Evolutionary conservation across 1,284 basidiomycete genomes (phyloP).

Genomic region (Caloboletus inedulis): DNA sequence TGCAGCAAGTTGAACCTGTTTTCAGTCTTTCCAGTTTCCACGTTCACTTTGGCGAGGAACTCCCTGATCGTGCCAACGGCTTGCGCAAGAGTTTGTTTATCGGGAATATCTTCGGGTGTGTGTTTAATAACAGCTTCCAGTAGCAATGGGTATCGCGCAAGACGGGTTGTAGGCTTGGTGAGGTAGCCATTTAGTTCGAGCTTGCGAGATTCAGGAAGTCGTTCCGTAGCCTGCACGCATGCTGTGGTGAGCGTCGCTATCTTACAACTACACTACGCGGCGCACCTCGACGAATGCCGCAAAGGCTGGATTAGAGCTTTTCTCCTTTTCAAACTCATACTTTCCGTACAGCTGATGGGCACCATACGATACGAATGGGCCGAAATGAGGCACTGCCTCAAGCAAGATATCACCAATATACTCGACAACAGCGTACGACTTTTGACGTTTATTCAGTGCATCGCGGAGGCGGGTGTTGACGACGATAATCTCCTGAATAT

Average conservation of each 20-base stretch:
- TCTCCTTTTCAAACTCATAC: constrained; percentile 99
- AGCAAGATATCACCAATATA: constrained; percentile 90
- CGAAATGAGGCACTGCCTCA: constrained; percentile 86
- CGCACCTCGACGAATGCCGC: constrained; percentile 92
- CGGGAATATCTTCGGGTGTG: constrained; percentile 87
- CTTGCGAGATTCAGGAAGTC: constrained; percentile 92
- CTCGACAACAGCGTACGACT: constrained; percentile 90
- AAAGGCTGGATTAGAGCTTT: constrained; percentile 90
- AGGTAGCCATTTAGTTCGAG: constrained; percentile 97
- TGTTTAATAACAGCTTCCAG: constrained; percentile 93
- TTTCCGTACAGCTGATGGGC: constrained; percentile 98
- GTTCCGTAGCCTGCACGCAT: constrained; percentile 73
- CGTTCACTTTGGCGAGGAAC: constrained; percentile 87
- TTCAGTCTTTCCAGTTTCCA: constrained; percentile 55
- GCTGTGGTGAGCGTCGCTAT: constrained; percentile 10
- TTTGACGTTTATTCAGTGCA: constrained; percentile 93
- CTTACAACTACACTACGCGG: constrained; percentile 1
- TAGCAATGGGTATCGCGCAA: constrained; percentile 93
- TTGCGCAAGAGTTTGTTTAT: constrained; percentile 78
- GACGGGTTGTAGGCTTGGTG: constrained; percentile 96
- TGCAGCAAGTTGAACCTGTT: constrained; percentile 76
- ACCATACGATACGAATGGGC: constrained; percentile 93
- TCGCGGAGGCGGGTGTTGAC: constrained; percentile 91
- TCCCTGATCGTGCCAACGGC: constrained; percentile 80
- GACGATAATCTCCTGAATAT: constrained; percentile 89